Evolutionary conservation across 2,329 filamentous ascomycete species (phyloP).

Genomic region (Parastagonospora nodorum): DNA sequence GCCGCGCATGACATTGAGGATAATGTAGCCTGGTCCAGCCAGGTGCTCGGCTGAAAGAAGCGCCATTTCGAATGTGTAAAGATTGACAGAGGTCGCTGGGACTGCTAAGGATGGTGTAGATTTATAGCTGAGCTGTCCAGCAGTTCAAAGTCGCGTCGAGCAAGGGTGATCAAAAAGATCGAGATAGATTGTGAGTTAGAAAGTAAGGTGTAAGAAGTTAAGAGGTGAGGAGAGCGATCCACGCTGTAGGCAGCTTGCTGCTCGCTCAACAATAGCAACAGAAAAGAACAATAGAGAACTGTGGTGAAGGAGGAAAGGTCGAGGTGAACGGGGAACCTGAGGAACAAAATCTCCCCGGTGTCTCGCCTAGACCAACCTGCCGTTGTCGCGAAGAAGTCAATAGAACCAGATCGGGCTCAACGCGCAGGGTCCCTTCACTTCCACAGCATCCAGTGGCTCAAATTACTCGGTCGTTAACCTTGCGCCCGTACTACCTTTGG

Average conservation of each 20-base stretch:
- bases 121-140: conserved; percentile 32
- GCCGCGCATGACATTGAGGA: conserved; percentile 56
- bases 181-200: conserved; percentile 15
- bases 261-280: conserved; percentile 46
- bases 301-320: conserved; percentile 21
- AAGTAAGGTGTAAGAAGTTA: conserved; percentile 15
- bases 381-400: conserved; percentile 37
- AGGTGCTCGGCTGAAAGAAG: conserved; percentile 54
- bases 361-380: conserved; percentile 16
- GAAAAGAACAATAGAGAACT: conserved; percentile 40
- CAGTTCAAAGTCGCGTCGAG: conserved; percentile 40
- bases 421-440: conserved; percentile 32
- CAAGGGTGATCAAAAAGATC: conserved; percentile 10
- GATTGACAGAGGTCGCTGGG: conserved; percentile 11
- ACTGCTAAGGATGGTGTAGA: conserved; percentile 7
- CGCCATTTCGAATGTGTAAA: conserved; percentile 32
- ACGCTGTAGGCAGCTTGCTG: conserved; percentile 42
- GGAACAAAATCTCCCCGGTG: conserved; percentile 22
- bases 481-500: conserved; percentile 20
- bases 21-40: conserved; percentile 59
- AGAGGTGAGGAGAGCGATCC: conserved; percentile 24
- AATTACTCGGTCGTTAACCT: conserved; percentile 32
- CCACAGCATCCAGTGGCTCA: conserved; percentile 38
- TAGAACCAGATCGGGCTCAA: conserved; percentile 32
- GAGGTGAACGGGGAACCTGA: conserved; percentile 27